phyloP scores from a whole-genome alignment of 228 moss, liverwort and hornwort species.

The Sphagnum fallax region DNA sequence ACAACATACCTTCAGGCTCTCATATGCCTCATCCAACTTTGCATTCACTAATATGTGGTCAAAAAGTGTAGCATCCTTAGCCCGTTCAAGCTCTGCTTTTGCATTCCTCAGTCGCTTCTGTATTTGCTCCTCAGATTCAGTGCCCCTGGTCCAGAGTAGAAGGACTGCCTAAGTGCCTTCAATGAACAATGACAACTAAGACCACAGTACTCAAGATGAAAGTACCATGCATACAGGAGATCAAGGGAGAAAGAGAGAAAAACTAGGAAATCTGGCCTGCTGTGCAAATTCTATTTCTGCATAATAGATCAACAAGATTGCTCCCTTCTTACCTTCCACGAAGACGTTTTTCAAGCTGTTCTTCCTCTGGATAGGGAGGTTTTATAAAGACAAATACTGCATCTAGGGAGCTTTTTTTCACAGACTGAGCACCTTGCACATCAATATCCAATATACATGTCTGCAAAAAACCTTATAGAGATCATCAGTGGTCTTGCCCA shows the following conservation, averaged over 20 bases:
- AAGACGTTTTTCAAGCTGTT: constrained; percentile 83
- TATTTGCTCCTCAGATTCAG: constrained; percentile 93
- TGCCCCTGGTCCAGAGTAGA: constrained; percentile 40
- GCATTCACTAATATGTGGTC: constrained; percentile 78
- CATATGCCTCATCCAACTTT: constrained; percentile 60
- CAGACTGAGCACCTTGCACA: constrained; percentile 83
- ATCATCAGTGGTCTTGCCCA: too few relatives aligned
- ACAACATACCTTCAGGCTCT: constrained; percentile 54
- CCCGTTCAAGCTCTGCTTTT: constrained; percentile 70
- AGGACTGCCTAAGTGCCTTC: too few relatives aligned
- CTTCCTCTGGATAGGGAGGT: constrained; percentile 77
- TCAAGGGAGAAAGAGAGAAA: neutral
- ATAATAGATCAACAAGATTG: too few relatives aligned
- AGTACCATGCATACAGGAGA: too few relatives aligned
- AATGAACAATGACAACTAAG: too few relatives aligned
- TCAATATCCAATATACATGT: constrained; percentile 95
- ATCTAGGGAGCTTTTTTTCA: constrained; percentile 61
- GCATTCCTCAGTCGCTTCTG: constrained; percentile 77
- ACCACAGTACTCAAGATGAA: too few relatives aligned
- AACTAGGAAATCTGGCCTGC: neutral
- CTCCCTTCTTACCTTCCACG: constrained; percentile 64
- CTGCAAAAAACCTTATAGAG: constrained; percentile 20
- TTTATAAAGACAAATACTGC: constrained; percentile 79
- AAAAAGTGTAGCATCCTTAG: constrained; percentile 57
- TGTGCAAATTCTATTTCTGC: too few relatives aligned